Percentiles rank a stretch among this genome's conserved stretches.
Evolutionary conservation across 2,329 filamentous ascomycete species (phyloP).

Genomic region (Apiospora koreana): DNA sequence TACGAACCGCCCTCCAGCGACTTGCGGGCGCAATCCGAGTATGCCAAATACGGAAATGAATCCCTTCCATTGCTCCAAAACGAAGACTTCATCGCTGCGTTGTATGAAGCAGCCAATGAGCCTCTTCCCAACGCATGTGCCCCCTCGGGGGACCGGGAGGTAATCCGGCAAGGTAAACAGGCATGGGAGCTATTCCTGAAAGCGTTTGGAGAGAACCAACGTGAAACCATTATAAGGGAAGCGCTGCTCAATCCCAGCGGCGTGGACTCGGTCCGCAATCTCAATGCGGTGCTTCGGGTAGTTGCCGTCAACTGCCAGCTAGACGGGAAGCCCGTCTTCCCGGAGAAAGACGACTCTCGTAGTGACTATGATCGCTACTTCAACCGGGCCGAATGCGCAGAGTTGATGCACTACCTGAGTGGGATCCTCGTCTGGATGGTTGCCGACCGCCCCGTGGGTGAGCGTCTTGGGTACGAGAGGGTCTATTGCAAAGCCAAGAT

Average conservation of each 20-base stretch:
- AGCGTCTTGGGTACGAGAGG: background rate
- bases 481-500: background rate
- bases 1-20: background rate
- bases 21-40: background rate
- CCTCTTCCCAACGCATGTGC: background rate
- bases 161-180: background rate
- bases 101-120: background rate
- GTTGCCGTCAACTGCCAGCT: background rate
- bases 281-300: background rate
- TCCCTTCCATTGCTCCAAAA: background rate
- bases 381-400: background rate
- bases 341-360: background rate
- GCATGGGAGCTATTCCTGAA: background rate
- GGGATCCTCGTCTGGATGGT: background rate
- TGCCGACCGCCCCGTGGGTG: no score
- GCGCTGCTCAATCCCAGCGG: background rate
- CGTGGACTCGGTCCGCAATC: background rate
- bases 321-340: background rate
- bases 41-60: background rate
- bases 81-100: background rate
- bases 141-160: background rate
- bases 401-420: background rate
- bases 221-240: accelerated
- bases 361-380: background rate
- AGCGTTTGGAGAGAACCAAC: background rate